Evolutionary conservation across 208 protist genomes (phyloP).

Genomic region (Novymonas esmeraldas): DNA sequence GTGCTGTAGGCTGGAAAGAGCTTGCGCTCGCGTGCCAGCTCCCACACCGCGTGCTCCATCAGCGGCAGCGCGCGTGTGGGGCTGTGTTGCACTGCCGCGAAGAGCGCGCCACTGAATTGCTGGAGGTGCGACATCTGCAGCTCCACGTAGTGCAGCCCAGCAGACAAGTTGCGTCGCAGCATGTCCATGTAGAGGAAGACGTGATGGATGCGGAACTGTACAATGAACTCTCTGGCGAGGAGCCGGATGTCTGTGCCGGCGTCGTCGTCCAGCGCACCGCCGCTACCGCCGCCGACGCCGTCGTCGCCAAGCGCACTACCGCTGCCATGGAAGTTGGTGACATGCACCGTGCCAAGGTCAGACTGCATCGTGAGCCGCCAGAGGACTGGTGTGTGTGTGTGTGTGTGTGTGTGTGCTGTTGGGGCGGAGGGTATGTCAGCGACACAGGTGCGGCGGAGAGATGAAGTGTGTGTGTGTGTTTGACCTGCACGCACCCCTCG

Average conservation of each 20-base stretch:
- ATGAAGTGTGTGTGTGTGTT: too few species aligned
- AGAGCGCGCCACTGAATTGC: constrained; percentile 81
- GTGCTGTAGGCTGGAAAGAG: constrained; percentile 66
- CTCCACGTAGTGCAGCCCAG: constrained; percentile 85
- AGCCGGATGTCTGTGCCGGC: constrained; percentile 60
- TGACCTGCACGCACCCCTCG: too few species aligned
- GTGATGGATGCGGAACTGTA: constrained; percentile 75
- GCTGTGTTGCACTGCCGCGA: constrained; percentile 66
- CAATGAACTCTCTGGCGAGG: constrained; percentile 81
- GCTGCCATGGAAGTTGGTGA: constrained; percentile 83
- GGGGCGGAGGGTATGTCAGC: neutral
- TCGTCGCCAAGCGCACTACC: constrained; percentile 23
- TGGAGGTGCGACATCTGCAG: constrained; percentile 85
- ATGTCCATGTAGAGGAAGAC: constrained; percentile 88
- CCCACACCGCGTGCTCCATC: constrained; percentile 84
- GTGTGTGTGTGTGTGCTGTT: neutral
- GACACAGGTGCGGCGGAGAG: neutral
- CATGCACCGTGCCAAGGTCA: constrained; percentile 76
- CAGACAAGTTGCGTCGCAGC: constrained; percentile 85
- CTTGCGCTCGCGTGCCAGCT: constrained; percentile 73
- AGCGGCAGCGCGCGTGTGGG: constrained; percentile 79
- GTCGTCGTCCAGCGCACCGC: constrained; percentile 11
- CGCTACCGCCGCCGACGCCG: constrained; percentile 20
- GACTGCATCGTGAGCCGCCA: constrained; percentile 53
- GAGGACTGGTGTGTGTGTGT: neutral